Conservation (phyloP, 1,139 yeast species). For the Diutina mesorugosa region DNA sequence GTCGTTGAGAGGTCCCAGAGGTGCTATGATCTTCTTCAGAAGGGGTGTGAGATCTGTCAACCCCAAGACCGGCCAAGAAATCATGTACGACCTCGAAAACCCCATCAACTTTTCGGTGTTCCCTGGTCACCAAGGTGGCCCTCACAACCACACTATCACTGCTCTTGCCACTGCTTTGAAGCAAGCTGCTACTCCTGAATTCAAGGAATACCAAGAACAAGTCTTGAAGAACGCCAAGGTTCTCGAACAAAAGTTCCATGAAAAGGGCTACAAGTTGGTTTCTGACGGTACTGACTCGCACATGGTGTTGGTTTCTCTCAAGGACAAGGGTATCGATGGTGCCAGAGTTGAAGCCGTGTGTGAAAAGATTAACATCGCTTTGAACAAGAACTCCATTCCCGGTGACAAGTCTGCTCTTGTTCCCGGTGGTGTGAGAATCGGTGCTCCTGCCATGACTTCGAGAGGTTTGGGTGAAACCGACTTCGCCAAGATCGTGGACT, state of each 20-base stretch:
- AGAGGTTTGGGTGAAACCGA: constrained; percentile 80
- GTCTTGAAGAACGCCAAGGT: constrained; percentile 71
- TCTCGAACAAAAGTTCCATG: constrained; percentile 57
- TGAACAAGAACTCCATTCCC: constrained; percentile 92
- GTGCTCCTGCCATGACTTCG: constrained; percentile 97
- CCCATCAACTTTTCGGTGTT: constrained; percentile 91
- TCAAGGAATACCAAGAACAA: constrained; percentile 69
- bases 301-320: constrained; percentile 73
- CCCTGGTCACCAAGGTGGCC: constrained; percentile 99
- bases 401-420: constrained; percentile 91
- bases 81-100: constrained; percentile 74
- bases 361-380: constrained; percentile 85
- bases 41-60: constrained; percentile 70
- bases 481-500: constrained; percentile 65
- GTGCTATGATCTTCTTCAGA: constrained; percentile 96
- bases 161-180: constrained; percentile 91
- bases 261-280: constrained; percentile 66
- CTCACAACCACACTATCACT: constrained; percentile 94
- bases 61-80: constrained; percentile 81
- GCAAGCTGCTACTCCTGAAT: constrained; percentile 81
- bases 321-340: constrained; percentile 83
- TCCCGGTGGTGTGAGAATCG: constrained; percentile 93
- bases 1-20: constrained; percentile 96
- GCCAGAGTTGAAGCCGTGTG: constrained; percentile 89
- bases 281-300: constrained; percentile 94